These are phyloP conservation scores for Vigna reflexopilosa DNA, from an alignment of 306 rosid genomes.

Conservation along the genomic window DNA sequence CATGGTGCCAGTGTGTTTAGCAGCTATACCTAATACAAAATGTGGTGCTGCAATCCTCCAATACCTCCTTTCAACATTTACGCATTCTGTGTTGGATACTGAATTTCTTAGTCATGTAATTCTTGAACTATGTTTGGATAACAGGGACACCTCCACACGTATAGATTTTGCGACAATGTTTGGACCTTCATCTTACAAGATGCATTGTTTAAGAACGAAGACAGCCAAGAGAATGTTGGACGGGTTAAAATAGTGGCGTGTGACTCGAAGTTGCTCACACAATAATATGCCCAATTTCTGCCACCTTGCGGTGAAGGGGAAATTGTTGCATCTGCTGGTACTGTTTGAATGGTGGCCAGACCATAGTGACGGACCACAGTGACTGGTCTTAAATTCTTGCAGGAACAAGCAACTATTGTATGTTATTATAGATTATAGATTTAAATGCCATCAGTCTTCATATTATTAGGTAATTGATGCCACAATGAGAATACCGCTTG, in stretches of 20 bases:
- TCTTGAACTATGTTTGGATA: constrained; percentile 9
- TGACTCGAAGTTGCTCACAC: constrained; percentile 89
- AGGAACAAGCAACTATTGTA: constrained; percentile 48
- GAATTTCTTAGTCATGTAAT: constrained; percentile 16
- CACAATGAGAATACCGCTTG: constrained; percentile 41
- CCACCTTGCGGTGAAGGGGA: constrained; percentile 31
- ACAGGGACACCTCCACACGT: constrained; percentile 98
- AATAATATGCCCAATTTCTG: constrained; percentile 52
- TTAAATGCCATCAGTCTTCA: constrained; percentile 48
- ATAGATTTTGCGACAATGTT: constrained; percentile 94
- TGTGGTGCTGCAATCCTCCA: neutral
- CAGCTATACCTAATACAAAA: constrained; percentile 8
- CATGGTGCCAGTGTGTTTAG: neutral
- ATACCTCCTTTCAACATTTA: neutral
- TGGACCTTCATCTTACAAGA: constrained; percentile 95
- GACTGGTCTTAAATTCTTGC: constrained; percentile 42
- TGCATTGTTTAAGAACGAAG: constrained; percentile 75
- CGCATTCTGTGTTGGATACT: constrained; percentile 29
- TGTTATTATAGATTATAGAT: constrained; percentile 46
- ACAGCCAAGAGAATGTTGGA: constrained; percentile 64
- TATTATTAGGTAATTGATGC: constrained; percentile 49
- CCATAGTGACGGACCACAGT: neutral
- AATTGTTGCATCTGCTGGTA: constrained; percentile 40
- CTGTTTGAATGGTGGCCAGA: constrained; percentile 45
- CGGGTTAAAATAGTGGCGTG: constrained; percentile 95